Conservation (phyloP, 2,329 filamentous ascomycete species). For the Fusarium sp. region DNA sequence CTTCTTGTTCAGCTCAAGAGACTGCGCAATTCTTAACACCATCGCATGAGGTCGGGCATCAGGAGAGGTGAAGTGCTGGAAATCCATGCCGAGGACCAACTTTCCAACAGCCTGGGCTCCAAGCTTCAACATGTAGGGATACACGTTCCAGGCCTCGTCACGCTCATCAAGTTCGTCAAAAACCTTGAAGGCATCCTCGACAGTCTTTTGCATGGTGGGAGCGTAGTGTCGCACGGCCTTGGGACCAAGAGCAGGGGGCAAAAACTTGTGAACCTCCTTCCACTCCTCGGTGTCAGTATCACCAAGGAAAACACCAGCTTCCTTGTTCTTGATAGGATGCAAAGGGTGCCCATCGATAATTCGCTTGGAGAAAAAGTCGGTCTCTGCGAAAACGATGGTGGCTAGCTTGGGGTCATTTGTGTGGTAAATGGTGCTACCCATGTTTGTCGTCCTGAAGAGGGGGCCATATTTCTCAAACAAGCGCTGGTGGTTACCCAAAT, state of each 20-base stretch:
- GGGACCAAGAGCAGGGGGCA: conserved; percentile 67
- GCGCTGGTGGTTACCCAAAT: conserved; percentile 66
- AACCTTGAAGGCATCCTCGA: conserved; percentile 62
- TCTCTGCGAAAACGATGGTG: conserved; percentile 59
- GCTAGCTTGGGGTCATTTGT: conserved; percentile 63
- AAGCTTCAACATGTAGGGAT: conserved; percentile 63
- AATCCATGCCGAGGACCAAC: conserved; percentile 58
- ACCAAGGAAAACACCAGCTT: conserved; percentile 58
- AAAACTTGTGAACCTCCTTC: conserved; percentile 68
- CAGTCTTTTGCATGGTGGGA: conserved; percentile 66
- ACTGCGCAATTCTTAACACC: conserved; percentile 61
- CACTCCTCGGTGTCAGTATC: conserved; percentile 65
- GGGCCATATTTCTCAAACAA: conserved; percentile 65
- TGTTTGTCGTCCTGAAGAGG: conserved; percentile 62
- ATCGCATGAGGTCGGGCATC: conserved; percentile 64
- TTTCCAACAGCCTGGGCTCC: conserved; percentile 59
- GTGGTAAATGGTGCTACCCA: conserved; percentile 61
- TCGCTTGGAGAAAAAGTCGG: conserved; percentile 64
- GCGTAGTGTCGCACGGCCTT: conserved; percentile 71
- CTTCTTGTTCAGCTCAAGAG: conserved; percentile 68
- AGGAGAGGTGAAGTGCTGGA: conserved; percentile 56
- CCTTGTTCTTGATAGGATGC: conserved; percentile 54
- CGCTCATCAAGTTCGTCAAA: conserved; percentile 63
- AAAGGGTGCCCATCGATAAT: conserved; percentile 63
- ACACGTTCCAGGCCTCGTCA: conserved; percentile 61